Evolutionary conservation across 371 early-diverging fungal genomes (phyloP).

Genomic region (Conidiobolus incongruus): DNA sequence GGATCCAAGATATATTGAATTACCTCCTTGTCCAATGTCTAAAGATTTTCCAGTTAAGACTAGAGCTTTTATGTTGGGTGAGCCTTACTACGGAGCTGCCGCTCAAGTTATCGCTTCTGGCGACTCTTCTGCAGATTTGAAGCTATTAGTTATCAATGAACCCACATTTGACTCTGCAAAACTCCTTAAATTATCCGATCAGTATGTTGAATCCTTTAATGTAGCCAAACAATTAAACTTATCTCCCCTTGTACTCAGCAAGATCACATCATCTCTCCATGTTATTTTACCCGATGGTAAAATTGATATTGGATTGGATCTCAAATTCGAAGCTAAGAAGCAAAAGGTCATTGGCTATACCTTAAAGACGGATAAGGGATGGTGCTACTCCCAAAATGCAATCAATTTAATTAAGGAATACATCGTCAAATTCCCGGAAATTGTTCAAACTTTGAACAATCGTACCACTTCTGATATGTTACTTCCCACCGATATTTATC

Average conservation of each 20-base stretch:
- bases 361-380: slow-evolving; percentile 42
- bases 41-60: slow-evolving; percentile 44
- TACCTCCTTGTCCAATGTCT: slow-evolving; percentile 20
- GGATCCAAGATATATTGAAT: slow-evolving; percentile 47
- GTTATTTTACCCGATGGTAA: slow-evolving; percentile 19
- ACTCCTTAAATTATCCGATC: slow-evolving; percentile 14
- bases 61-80: slow-evolving; percentile 41
- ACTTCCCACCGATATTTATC: slow-evolving; percentile 25
- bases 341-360: slow-evolving; percentile 74
- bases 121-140: neutral
- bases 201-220: slow-evolving; percentile 20
- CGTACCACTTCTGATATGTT: slow-evolving; percentile 18
- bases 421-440: slow-evolving; percentile 38
- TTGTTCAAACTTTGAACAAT: slow-evolving; percentile 33
- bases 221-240: slow-evolving; percentile 39
- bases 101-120: slow-evolving; percentile 34
- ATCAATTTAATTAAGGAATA: slow-evolving; percentile 46
- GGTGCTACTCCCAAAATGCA: slow-evolving; percentile 70
- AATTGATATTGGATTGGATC: slow-evolving; percentile 56
- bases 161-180: slow-evolving; percentile 29
- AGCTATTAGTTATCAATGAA: slow-evolving; percentile 11
- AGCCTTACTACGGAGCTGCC: slow-evolving; percentile 40
- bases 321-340: slow-evolving; percentile 72
- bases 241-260: slow-evolving; percentile 38
- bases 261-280: slow-evolving; percentile 56